Percentiles rank a stretch among this genome's conserved stretches.
These are phyloP conservation scores for Ophiostoma australiae DNA, from an alignment of 2,329 filamentous ascomycete genomes.

Conservation along the genomic window DNA sequence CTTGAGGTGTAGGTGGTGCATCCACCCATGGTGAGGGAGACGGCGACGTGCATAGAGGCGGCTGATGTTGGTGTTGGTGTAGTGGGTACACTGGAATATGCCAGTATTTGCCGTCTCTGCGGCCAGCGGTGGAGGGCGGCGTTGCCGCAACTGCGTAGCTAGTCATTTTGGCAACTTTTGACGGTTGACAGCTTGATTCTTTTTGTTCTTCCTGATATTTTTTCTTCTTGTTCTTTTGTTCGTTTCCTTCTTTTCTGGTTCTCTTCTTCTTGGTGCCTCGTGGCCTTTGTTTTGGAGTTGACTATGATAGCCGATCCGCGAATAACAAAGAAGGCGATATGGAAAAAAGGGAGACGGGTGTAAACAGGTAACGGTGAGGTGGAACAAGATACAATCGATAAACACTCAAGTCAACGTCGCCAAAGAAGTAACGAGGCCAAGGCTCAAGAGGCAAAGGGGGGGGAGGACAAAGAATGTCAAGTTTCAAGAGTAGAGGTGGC, in stretches of 20 bases:
- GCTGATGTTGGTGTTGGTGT: not conserved
- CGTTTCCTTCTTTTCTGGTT: not conserved
- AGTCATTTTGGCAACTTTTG: not conserved
- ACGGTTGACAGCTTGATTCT: not conserved
- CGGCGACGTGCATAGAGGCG: constrained; percentile 11
- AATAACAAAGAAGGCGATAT: not conserved
- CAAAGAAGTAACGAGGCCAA: not conserved
- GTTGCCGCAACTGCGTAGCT: constrained; percentile 10
- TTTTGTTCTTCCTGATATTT: constrained; percentile 2
- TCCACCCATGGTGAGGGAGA: constrained; percentile 4
- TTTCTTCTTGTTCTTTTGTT: not conserved
- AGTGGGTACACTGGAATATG: not conserved
- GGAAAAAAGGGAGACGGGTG: not conserved
- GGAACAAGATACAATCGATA: not conserved
- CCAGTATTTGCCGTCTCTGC: not conserved
- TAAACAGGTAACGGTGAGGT: constrained; percentile 3
- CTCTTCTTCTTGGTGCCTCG: not conserved
- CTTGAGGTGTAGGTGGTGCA: constrained; percentile 9
- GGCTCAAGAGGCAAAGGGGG: not conserved
- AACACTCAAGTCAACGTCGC: not conserved
- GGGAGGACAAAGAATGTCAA: not conserved
- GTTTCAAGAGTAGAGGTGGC: constrained; percentile 9
- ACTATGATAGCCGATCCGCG: constrained; percentile 1
- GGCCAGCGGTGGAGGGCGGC: constrained; percentile 5
- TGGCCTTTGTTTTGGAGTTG: not conserved